phyloP scores from a whole-genome alignment of 192 early-diverging fungal species.

The Backusella liffmaniae region DNA sequence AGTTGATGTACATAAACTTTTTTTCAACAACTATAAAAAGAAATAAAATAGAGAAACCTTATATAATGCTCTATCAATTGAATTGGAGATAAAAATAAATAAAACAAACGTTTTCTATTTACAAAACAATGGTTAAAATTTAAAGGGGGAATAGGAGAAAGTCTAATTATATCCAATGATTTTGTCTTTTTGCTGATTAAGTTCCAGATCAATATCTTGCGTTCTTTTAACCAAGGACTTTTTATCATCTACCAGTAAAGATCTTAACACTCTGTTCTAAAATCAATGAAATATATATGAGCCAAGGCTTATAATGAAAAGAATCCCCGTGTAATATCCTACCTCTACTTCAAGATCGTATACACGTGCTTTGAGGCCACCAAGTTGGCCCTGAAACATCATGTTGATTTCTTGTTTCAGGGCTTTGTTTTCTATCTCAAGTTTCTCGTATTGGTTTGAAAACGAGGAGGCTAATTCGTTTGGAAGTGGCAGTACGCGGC shows the following conservation, averaged over 20 bases:
- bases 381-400: neutral
- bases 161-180: neutral
- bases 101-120: neutral
- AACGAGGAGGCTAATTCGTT: neutral
- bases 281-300: neutral
- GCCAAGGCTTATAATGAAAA: neutral
- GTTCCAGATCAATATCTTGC: neutral
- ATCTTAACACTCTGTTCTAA: slow-evolving; percentile 27
- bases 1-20: neutral
- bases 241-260: slow-evolving; percentile 8
- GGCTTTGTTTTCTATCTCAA: neutral
- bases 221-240: neutral
- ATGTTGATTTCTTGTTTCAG: slow-evolving; percentile 17
- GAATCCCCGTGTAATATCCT: neutral
- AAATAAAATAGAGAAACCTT: neutral
- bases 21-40: neutral
- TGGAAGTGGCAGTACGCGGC: neutral
- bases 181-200: neutral
- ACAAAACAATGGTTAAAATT: neutral
- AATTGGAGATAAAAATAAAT: neutral
- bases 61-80: neutral
- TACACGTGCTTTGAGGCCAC: slow-evolving; percentile 8
- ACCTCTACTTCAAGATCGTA: slow-evolving; percentile 35
- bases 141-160: neutral
- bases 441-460: neutral